These are phyloP conservation scores for Ceratocystis variospora DNA, from an alignment of 2,329 filamentous ascomycete genomes.

Conservation along the genomic window DNA sequence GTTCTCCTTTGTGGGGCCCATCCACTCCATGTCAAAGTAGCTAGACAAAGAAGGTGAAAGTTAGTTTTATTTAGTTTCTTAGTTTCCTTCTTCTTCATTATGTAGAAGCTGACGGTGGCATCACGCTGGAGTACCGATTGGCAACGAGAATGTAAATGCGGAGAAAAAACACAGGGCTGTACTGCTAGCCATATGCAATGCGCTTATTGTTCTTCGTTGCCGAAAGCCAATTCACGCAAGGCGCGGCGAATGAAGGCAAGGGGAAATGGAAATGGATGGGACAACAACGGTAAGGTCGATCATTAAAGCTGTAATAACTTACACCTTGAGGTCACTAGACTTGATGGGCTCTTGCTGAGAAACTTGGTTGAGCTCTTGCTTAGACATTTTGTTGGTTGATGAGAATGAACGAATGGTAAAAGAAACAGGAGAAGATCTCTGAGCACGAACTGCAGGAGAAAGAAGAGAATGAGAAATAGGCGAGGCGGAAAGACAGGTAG, in stretches of 20 bases:
- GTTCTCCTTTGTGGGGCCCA: slow-evolving; percentile 55
- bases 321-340: slow-evolving; percentile 48
- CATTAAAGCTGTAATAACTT: slow-evolving; percentile 29
- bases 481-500: slow-evolving; percentile 26
- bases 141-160: no score
- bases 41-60: slow-evolving; percentile 25
- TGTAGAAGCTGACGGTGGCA: neutral
- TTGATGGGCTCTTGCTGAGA: slow-evolving; percentile 30
- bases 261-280: no score
- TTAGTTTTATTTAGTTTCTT: neutral
- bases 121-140: no score
- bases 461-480: slow-evolving; percentile 29
- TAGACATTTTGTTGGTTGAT: slow-evolving; percentile 32
- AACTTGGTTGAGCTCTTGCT: no score
- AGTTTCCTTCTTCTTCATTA: neutral
- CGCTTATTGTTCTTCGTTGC: no score
- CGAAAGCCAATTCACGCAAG: no score
- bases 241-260: no score
- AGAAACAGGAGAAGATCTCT: slow-evolving; percentile 28
- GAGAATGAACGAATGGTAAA: slow-evolving; percentile 35
- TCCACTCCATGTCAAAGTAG: slow-evolving; percentile 62
- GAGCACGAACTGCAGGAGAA: slow-evolving; percentile 24
- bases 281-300: no score
- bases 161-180: no score
- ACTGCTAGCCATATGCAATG: no score